A percentile compares a stretch with the other conserved stretches of the same genome.
Conservation (phyloP, 768 basidiomycete genomes). For the Rossbeevera mucosa region DNA sequence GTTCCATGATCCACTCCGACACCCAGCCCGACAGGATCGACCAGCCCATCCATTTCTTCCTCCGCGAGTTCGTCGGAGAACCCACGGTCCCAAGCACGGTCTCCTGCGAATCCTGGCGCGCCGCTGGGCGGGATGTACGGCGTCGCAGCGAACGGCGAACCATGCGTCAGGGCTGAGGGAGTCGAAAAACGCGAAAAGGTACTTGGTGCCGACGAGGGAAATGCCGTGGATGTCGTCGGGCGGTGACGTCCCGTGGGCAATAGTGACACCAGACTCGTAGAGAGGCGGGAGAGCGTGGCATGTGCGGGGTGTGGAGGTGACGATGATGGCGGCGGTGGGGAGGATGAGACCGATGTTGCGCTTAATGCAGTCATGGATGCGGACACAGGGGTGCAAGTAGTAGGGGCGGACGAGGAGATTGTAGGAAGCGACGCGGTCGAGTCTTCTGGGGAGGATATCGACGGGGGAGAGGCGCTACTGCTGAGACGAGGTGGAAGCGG, state of each 20-base stretch:
- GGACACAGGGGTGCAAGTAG: background rate
- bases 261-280: constrained; percentile 51
- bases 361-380: background rate
- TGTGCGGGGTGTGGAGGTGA: constrained; percentile 19
- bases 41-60: constrained; percentile 43
- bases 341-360: background rate
- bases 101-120: constrained; percentile 77
- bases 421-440: constrained; percentile 15
- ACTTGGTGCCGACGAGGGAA: constrained; percentile 12
- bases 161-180: constrained; percentile 34
- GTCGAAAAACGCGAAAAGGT: constrained; percentile 13
- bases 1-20: constrained; percentile 5
- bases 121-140: constrained; percentile 49
- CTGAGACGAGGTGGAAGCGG: constrained; percentile 24
- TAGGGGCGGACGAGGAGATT: background rate
- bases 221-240: constrained; percentile 1
- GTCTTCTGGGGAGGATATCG: constrained; percentile 14
- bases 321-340: background rate
- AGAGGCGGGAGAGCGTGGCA: constrained; percentile 42
- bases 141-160: constrained; percentile 48
- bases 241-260: constrained; percentile 25
- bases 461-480: constrained; percentile 22
- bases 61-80: constrained; percentile 46
- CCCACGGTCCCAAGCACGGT: constrained; percentile 64
- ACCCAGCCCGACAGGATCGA: constrained; percentile 40